Conservation (phyloP, 139 green algal species). For the Medakamo hakoo region DNA sequence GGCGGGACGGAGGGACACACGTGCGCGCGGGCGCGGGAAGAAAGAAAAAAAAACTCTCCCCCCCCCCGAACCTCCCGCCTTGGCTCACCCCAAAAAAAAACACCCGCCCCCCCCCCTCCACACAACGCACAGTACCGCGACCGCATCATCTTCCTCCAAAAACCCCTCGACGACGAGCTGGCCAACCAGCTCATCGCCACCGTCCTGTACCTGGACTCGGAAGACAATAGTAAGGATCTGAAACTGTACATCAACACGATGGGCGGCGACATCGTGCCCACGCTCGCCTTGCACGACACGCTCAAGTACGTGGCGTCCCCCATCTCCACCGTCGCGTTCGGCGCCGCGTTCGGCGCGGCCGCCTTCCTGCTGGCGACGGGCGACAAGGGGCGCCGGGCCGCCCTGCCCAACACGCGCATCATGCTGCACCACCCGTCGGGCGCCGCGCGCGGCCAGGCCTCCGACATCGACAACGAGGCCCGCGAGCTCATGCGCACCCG, state of each 20-base stretch:
- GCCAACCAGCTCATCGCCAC: slow-evolving; percentile 81
- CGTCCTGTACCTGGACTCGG: slow-evolving; percentile 79
- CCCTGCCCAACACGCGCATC: slow-evolving; percentile 80
- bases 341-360: slow-evolving; percentile 84
- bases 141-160: slow-evolving; percentile 75
- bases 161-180: slow-evolving; percentile 72
- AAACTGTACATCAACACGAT: slow-evolving; percentile 81
- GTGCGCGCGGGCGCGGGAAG: neutral
- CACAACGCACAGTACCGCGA: slow-evolving; percentile 51
- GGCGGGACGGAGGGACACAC: neutral
- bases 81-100: neutral
- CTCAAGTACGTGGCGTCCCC: slow-evolving; percentile 84
- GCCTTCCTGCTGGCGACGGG: slow-evolving; percentile 89
- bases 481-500: slow-evolving; percentile 83
- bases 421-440: slow-evolving; percentile 96
- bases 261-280: slow-evolving; percentile 75
- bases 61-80: neutral
- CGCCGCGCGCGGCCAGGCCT: slow-evolving; percentile 62
- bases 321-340: slow-evolving; percentile 88
- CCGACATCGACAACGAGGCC: slow-evolving; percentile 94
- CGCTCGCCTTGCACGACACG: slow-evolving; percentile 90
- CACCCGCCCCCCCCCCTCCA: neutral
- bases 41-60: neutral
- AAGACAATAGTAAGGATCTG: slow-evolving; percentile 68
- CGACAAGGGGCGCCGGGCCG: slow-evolving; percentile 79